Evolutionary conservation across 2,329 filamentous ascomycete genomes (phyloP), one percentile per base, ranked within the genome.

Genomic region (Cladosporium sp.): DNA sequence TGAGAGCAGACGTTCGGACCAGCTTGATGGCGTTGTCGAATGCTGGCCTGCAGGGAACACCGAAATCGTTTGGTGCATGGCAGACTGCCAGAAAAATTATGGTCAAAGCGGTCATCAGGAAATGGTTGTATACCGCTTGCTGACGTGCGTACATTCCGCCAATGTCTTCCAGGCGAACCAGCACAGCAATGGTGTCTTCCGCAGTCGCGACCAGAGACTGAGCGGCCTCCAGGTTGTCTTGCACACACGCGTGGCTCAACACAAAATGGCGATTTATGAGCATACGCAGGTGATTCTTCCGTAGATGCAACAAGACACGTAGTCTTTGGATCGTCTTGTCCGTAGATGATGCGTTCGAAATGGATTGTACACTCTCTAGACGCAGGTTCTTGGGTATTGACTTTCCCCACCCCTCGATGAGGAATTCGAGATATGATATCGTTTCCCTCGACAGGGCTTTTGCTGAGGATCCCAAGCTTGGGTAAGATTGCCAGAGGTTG

Each of bases 241-340:
- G 80, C 70, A 86, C 59, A 96, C 95, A 59, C 84, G 91, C 11
- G 82, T 86, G 3, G 88, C 83, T 15, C 86, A 92, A 66, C 95
- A 88, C 7, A 97, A 72, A 2, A 95, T 84, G 0, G 0, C 89
- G 87, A 66, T 94, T 91, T 22, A 96, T 86, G 65, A 89, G 83
- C 51, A 91, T 93, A 4, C 91, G 85, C 70, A 95, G 88, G 71
- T 95, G 90, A 60, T 95, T 96, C 36, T 88, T 81, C 33, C 91
- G 82, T 13, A 96, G 73, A 64, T 94, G 93, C 15, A 93, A 84
- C 66, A 93, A 82, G 42, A 96, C 84, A 53, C n/a, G n/a, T n/a
- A n/a, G n/a, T n/a, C n/a, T n/a, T n/a, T n/a, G n/a, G n/a, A n/a
- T n/a, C n/a, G n/a, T n/a, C n/a, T 83, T 40, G 95, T 84, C 53